Conservation (phyloP, 2,329 filamentous ascomycete genomes). For the Aspergillus aculeatus region DNA sequence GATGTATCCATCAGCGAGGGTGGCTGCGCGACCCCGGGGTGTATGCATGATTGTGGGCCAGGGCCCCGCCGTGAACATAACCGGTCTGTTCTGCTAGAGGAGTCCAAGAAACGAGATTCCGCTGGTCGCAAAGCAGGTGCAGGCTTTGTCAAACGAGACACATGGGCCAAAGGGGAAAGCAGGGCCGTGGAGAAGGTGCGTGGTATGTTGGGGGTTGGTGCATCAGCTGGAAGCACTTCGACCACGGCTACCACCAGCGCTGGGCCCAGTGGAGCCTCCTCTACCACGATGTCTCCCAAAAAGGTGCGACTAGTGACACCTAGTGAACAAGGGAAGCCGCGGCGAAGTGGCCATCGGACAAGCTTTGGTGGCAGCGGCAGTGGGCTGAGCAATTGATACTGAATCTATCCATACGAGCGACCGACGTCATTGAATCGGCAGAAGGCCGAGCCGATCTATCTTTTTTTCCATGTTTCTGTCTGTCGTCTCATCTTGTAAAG, state of each 20-base stretch:
- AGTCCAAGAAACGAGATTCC: conserved; percentile 35
- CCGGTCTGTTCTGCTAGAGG: conserved; percentile 31
- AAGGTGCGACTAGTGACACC: conserved; percentile 47
- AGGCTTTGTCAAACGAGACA: conserved; percentile 45
- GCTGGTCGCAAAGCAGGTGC: conserved; percentile 34
- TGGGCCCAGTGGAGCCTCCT: conserved; percentile 25
- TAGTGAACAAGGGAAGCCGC: conserved; percentile 39
- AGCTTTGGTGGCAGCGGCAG: not conserved
- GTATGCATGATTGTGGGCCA: conserved; percentile 59
- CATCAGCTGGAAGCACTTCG: conserved; percentile 24
- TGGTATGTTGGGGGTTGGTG: conserved; percentile 41
- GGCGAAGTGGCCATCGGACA: conserved; percentile 3
- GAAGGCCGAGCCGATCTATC: not conserved
- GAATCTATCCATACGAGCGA: not conserved
- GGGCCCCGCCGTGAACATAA: conserved; percentile 47
- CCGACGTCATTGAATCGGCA: not conserved
- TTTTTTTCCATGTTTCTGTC: not conserved
- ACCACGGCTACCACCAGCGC: conserved; percentile 22
- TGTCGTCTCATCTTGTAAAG: not conserved
- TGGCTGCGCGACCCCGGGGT: conserved; percentile 59
- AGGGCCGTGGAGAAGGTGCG: conserved; percentile 48
- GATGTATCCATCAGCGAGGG: conserved; percentile 51
- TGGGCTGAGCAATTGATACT: not conserved
- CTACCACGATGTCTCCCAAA: conserved; percentile 43
- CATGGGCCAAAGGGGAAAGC: conserved; percentile 45